Percentiles rank a stretch among this genome's conserved stretches.
Evolutionary conservation across 495 filamentous ascomycete genomes (phyloP).

Genomic region (Aspergillus bertholletiae): DNA sequence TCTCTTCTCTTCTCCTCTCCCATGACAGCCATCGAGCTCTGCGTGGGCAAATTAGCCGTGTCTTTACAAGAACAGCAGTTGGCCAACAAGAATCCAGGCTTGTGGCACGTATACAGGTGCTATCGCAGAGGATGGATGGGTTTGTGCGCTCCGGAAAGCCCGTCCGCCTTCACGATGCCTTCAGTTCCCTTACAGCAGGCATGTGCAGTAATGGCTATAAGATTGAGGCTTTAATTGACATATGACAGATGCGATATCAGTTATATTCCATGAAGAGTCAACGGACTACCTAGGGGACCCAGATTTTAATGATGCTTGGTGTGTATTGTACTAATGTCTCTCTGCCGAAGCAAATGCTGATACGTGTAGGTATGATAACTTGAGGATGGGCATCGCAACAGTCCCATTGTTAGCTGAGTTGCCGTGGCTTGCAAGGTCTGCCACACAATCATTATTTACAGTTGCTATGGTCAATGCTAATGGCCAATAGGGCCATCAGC

Average conservation of each 20-base stretch:
- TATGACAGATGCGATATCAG: background rate
- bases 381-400: background rate
- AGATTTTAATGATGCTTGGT: background rate
- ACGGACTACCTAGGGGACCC: background rate
- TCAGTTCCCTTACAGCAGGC: background rate
- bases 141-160: too few relatives aligned
- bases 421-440: conserved; percentile 3
- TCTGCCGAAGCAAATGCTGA: background rate
- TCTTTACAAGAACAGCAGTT: too few relatives aligned
- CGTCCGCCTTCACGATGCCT: too few relatives aligned
- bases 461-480: too few relatives aligned
- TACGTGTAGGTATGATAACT: background rate
- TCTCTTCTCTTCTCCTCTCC: background rate
- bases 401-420: conserved; percentile 4
- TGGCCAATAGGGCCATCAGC: too few relatives aligned
- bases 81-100: too few relatives aligned
- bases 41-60: too few relatives aligned
- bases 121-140: too few relatives aligned
- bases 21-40: background rate
- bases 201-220: too few relatives aligned
- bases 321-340: background rate
- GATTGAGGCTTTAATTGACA: too few relatives aligned
- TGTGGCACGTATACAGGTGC: too few relatives aligned
- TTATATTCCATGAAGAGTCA: background rate
- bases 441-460: background rate